A percentile compares a stretch with the other conserved stretches of the same genome.
phyloP scores from a whole-genome alignment of 371 early-diverging fungal species.

The Mortierella sp. region DNA sequence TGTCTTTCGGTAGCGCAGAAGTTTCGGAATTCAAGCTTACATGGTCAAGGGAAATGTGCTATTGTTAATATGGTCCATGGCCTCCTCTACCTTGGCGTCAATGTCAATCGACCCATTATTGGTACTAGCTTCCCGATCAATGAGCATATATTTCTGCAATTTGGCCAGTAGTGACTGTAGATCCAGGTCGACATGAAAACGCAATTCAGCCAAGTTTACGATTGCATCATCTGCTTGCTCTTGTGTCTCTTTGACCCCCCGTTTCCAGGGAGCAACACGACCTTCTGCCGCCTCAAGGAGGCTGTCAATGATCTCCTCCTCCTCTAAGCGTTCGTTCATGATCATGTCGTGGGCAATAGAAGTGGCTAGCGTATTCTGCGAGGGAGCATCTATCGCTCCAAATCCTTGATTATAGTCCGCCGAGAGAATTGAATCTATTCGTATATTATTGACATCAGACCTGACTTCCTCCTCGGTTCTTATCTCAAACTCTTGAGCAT shows the following conservation, averaged over 20 bases:
- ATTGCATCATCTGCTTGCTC: slow-evolving; percentile 11
- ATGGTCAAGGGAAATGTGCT: slow-evolving; percentile 6
- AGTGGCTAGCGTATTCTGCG: slow-evolving; percentile 9
- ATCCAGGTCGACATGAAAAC: slow-evolving; percentile 19
- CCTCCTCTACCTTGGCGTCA: slow-evolving; percentile 16
- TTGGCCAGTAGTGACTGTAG: slow-evolving; percentile 9
- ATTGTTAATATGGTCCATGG: slow-evolving; percentile 13
- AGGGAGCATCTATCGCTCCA: not conserved
- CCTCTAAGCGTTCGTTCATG: slow-evolving; percentile 5
- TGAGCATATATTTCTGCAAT: slow-evolving; percentile 3
- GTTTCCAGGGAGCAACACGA: slow-evolving; percentile 29
- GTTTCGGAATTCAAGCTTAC: slow-evolving; percentile 9
- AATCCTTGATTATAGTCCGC: not conserved
- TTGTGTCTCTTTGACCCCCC: slow-evolving; percentile 21
- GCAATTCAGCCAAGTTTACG: slow-evolving; percentile 5
- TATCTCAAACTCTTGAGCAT: slow-evolving; percentile 45
- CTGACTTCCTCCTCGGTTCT: slow-evolving; percentile 5
- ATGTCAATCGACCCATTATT: not conserved
- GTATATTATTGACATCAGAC: not conserved
- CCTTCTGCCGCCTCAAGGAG: slow-evolving; percentile 17
- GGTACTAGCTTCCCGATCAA: slow-evolving; percentile 11
- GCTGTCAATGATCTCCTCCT: slow-evolving; percentile 18
- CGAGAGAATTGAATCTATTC: slow-evolving; percentile 8
- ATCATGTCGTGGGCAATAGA: slow-evolving; percentile 15
- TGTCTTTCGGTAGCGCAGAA: not conserved